Base-by-base conservation (phyloP, 768 basidiomycete genomes). In the Mycena filopes region DNA sequence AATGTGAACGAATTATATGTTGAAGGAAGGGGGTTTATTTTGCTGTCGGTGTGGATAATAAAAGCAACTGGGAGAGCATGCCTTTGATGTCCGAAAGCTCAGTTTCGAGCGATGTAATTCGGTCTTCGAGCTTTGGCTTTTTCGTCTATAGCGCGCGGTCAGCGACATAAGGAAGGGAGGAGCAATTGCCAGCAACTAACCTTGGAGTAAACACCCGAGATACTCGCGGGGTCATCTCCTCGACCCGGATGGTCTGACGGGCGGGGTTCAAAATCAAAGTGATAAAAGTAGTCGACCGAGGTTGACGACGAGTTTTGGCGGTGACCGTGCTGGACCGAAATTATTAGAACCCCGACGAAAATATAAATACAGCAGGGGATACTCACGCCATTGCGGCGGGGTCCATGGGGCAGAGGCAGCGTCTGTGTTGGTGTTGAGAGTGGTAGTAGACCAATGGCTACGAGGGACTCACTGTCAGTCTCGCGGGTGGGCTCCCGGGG, bases 11-110 rank as follows among this genome's bases (percentile, higher is more conserved):
- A n/a, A n/a, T n/a, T n/a, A n/a, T n/a, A n/a, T n/a, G 20, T 21
- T 31, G 28, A 36, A 11, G 36, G 36, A 36, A 36, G 2, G 36
- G 10, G 10, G 36, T 11, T 33, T 29, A 28, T 4, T 29, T n/a
- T 4, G n/a, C 10, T 25, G 55, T n/a, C 16, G 58, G 64, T 23
- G 41, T 66, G 26, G 66, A 67, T 6, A 67, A 20, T 12, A 26
- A 46, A 31, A 67, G 54, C 6, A 69, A 31, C 31, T 69, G 63
- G 25, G 8, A 43, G 20, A 69, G 60, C 63, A 69, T 69, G 20
- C 63, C 60, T 51, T 69, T 69, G 59, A 69, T 69, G 20, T 69
- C 68, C 7, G 68, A 65, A 16, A 69, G 51, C 28, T 69, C 68
- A 18, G 55, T 59, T 60, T 69, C 68, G 4, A 69, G 64, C 16